Evolutionary conservation across 2,329 filamentous ascomycete genomes (phyloP).

Genomic region (Macroventuria anomochaeta): DNA sequence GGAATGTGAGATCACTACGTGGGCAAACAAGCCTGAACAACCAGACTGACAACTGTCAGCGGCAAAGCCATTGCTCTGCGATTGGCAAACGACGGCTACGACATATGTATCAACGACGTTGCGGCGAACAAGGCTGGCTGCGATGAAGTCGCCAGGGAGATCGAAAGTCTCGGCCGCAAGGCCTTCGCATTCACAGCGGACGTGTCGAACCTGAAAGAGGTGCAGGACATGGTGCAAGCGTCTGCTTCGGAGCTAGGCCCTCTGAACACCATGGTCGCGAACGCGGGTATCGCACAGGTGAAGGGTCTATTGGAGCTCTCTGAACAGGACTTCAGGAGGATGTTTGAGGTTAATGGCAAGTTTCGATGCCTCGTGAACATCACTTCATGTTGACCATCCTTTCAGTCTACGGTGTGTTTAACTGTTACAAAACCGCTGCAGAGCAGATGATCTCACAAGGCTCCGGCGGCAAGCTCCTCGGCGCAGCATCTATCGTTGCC

Average conservation of each 20-base stretch:
- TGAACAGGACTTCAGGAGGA: conserved; percentile 62
- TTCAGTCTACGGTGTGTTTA: conserved; percentile 65
- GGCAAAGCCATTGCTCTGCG: conserved; percentile 69
- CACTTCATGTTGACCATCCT: neutral
- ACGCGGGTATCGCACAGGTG: conserved; percentile 67
- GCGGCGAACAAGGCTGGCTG: conserved; percentile 59
- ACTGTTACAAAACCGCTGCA: conserved; percentile 69
- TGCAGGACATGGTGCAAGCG: conserved; percentile 60
- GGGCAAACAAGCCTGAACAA: neutral
- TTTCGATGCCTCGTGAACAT: too few species aligned
- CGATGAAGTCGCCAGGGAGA: conserved; percentile 61
- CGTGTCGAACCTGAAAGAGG: conserved; percentile 63
- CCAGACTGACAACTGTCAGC: conserved; percentile 44
- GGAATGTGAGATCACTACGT: conserved; percentile 41
- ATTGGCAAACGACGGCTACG: conserved; percentile 69
- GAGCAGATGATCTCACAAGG: conserved; percentile 70
- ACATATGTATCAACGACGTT: conserved; percentile 70
- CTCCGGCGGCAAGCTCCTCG: conserved; percentile 57
- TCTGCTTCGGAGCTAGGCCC: conserved; percentile 63
- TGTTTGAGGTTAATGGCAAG: conserved; percentile 66
- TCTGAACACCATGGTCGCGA: conserved; percentile 62
- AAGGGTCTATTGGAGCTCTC: conserved; percentile 63
- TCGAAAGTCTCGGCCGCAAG: conserved; percentile 59
- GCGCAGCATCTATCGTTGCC: conserved; percentile 60
- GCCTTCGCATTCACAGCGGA: conserved; percentile 65